Base-by-base conservation (phyloP, 345 rosid species). In the Salix koriyanagi region DNA sequence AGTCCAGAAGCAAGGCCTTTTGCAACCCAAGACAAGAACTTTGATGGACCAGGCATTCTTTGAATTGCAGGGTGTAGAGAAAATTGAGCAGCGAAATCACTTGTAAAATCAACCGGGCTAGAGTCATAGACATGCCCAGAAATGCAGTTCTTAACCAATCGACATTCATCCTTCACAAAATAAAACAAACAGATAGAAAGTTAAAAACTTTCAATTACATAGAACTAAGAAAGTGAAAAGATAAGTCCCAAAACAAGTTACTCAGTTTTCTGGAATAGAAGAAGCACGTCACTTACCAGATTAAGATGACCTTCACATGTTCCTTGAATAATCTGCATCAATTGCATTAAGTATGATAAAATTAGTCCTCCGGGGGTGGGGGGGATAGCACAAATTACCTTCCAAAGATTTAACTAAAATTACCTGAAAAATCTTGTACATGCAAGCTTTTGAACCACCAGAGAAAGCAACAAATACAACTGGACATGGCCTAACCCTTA, bases 71-170 rank as follows among this genome's bases (percentile, higher is more conserved):
- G 87, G 71, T 84, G 95, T 25, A 96, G 77, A 65, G 92, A 84
- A 71, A 91, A 93, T 60, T 84, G 91, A 54, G 85, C 90, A 84
- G 85, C 89, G 82, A 93, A 78, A 81, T 93, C 97, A 75, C 94
- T 91, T 7, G 91, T 90, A 73, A 96, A 92, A 87, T 96, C 97
- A 74, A 92, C 77, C 0, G 99, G 97, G 44, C 98, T 73, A 76
- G 99, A 96, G 78, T 93, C 99, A 65, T 90, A 96, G 77, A 93
- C 86, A 74, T 91, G 92, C 77, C 97, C 98, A 79, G 90, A 89
- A 67, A 93, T 75, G 83, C 99, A 96, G 81, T 72, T 86, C 77
- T 94, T 88, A 73, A 93, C 85, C 83, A 91, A 81, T 72, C 83
- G 89, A 81, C 85, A 85, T 79, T 83, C 92, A 76, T 87, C 96